A percentile compares a stretch with the other conserved stretches of the same genome.
Evolutionary conservation across 805 yeast genomes (phyloP).

Genomic region (Kuraishia capsulata): DNA sequence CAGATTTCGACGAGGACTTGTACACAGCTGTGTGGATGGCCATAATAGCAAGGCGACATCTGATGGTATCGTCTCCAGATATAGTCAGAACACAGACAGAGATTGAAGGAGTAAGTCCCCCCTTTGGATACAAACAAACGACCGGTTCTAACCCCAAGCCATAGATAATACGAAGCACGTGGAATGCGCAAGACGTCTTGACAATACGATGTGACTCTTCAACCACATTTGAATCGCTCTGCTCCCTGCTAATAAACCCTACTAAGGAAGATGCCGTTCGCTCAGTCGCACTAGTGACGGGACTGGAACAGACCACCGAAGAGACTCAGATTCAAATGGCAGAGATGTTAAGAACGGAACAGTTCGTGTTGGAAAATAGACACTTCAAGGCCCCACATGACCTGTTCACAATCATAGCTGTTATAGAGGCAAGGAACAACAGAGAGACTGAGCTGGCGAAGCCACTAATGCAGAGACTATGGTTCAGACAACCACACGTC

Average conservation of each 20-base stretch:
- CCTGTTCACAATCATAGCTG: constrained; percentile 11
- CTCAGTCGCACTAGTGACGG: no score
- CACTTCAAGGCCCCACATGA: constrained; percentile 3
- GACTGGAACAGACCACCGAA: no score
- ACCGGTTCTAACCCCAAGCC: no score
- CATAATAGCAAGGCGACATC: constrained; percentile 16
- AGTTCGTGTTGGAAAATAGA: neutral
- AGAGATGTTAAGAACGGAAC: neutral
- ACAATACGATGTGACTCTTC: neutral
- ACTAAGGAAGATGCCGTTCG: no score
- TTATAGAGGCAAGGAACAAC: constrained; percentile 10
- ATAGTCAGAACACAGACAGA: constrained; percentile 9
- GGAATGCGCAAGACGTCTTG: neutral
- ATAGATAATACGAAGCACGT: neutral
- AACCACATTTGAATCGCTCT: neutral
- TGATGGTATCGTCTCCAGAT: constrained; percentile 15
- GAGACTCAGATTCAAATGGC: no score
- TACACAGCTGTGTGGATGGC: constrained; percentile 13
- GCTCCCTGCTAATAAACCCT: no score
- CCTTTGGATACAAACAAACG: no score
- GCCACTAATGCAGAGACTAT: constrained; percentile 16
- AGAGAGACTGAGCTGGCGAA: constrained; percentile 10
- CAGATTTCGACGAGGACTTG: constrained; percentile 10
- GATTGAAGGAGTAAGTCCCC: no score
- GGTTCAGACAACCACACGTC: constrained; percentile 19